Conservation (phyloP, 2,329 filamentous ascomycete species). For the Clarireedia hainanense region DNA sequence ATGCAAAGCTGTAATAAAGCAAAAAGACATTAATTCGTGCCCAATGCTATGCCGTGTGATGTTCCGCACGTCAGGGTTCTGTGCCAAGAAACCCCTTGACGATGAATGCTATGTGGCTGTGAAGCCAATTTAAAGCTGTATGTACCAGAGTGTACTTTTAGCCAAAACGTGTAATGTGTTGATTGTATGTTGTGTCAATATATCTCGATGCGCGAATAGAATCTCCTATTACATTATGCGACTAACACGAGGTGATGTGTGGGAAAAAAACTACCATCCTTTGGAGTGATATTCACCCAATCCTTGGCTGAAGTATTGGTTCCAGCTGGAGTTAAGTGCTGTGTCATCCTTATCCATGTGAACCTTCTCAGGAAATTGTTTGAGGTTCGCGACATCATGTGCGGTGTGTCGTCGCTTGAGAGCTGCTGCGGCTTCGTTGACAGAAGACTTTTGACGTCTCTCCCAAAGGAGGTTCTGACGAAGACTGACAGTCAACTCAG, state of each 20-base stretch:
- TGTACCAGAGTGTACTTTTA: slow-evolving; percentile 17
- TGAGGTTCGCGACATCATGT: slow-evolving; percentile 81
- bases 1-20: slow-evolving; percentile 21
- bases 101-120: slow-evolving; percentile 27
- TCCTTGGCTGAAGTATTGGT: slow-evolving; percentile 80
- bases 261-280: slow-evolving; percentile 57
- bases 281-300: slow-evolving; percentile 73
- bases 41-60: slow-evolving; percentile 11
- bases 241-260: slow-evolving; percentile 12
- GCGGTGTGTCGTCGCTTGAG: slow-evolving; percentile 86
- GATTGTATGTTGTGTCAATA: background rate
- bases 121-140: slow-evolving; percentile 25
- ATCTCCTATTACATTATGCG: slow-evolving; percentile 22
- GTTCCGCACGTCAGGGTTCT: slow-evolving; percentile 20
- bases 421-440: slow-evolving; percentile 74
- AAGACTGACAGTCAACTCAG: slow-evolving; percentile 87
- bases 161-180: slow-evolving; percentile 22
- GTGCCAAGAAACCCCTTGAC: slow-evolving; percentile 21
- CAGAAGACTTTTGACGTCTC: slow-evolving; percentile 74
- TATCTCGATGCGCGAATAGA: slow-evolving; percentile 16
- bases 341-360: slow-evolving; percentile 48
- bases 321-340: slow-evolving; percentile 64
- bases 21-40: slow-evolving; percentile 22
- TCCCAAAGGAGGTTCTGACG: slow-evolving; percentile 91
- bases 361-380: slow-evolving; percentile 65